Percentiles rank a stretch among this genome's conserved stretches.
Conservation (phyloP, 768 basidiomycete genomes). For the Mycena vitilis region DNA sequence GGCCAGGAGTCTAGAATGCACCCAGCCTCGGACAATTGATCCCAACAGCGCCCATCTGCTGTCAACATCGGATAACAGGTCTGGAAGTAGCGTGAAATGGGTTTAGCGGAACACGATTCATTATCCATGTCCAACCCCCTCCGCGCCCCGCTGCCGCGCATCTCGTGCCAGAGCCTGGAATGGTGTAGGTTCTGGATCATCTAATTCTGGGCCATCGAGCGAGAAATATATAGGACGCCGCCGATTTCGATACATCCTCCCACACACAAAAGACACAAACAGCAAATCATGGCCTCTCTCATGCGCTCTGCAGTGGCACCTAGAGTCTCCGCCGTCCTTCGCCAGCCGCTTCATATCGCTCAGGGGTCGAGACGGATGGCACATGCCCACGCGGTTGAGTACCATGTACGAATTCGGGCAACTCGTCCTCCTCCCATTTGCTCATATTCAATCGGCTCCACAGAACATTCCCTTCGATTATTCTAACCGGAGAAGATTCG, state of each 20-base stretch:
- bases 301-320: neutral
- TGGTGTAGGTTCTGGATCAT: no score
- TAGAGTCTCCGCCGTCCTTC: neutral
- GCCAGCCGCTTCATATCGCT: neutral
- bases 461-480: constrained; percentile 40
- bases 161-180: no score
- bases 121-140: no score
- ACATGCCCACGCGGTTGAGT: constrained; percentile 22
- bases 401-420: constrained; percentile 12
- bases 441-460: neutral
- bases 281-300: neutral
- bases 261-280: neutral
- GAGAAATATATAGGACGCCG: neutral
- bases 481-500: constrained; percentile 34
- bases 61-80: no score
- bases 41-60: no score
- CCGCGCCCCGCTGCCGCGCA: no score
- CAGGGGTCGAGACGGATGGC: constrained; percentile 3
- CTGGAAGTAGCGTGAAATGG: no score
- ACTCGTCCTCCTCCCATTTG: no score
- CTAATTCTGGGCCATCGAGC: neutral
- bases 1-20: no score
- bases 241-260: no score
- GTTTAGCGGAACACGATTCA: no score
- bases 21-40: no score